Evolutionary conservation across 306 rosid genomes (phyloP).

Genomic region (Quercus aquifolioides): DNA sequence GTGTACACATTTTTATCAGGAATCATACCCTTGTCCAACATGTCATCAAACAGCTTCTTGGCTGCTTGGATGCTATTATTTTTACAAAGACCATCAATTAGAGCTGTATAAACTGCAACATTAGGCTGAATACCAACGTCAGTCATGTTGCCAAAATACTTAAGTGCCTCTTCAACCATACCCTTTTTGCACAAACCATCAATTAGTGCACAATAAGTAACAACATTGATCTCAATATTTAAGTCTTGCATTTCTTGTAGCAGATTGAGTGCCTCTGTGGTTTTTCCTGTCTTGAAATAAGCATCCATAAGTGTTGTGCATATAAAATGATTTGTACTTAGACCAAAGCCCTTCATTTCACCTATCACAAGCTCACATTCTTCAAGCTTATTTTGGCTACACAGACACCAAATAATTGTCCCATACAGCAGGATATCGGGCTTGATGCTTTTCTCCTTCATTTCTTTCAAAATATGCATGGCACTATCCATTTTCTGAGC

Average conservation of each 20-base stretch:
- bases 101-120: constrained; percentile 71
- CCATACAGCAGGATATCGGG: constrained; percentile 65
- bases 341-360: constrained; percentile 60
- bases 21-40: constrained; percentile 66
- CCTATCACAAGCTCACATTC: constrained; percentile 50
- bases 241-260: constrained; percentile 66
- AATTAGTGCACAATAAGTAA: constrained; percentile 76
- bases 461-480: constrained; percentile 54
- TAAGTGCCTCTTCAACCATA: constrained; percentile 58
- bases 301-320: constrained; percentile 78
- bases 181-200: constrained; percentile 92
- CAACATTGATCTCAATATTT: constrained; percentile 57
- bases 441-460: constrained; percentile 59
- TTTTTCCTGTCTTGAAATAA: constrained; percentile 74
- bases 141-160: constrained; percentile 56
- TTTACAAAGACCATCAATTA: constrained; percentile 87
- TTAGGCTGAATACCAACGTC: constrained; percentile 68
- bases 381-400: constrained; percentile 62
- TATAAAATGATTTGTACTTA: constrained; percentile 60
- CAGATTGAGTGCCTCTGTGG: constrained; percentile 53
- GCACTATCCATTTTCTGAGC: constrained; percentile 60
- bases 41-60: constrained; percentile 69
- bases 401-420: constrained; percentile 74
- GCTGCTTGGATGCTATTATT: constrained; percentile 56
- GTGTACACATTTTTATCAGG: constrained; percentile 83